Evolutionary conservation across 2,329 filamentous ascomycete species (phyloP), one percentile per base, ranked within the genome.

Genomic region (Aureobasidium sp.): DNA sequence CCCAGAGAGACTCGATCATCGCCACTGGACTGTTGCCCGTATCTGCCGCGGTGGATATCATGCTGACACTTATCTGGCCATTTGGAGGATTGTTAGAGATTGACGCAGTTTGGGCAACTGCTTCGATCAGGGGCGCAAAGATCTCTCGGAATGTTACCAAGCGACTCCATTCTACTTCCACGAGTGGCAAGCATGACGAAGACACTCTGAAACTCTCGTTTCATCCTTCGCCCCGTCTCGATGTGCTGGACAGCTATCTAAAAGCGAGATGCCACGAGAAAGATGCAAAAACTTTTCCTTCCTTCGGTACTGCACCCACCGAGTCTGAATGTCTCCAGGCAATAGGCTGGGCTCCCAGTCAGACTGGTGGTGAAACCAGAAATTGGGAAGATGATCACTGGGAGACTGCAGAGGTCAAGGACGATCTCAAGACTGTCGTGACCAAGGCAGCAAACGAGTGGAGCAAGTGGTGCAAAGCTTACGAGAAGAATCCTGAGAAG

Each of bases 361-460:
- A 69, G 36, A 67, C 69, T n/a, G 67, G 63, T 45, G 70, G 65
- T 7, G 67, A 55, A 64, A 71, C 65, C 37, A 71, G 62, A 66
- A 77, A 73, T 58, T 78, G 69, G 75, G 76, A 78, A 63, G 76
- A 79, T 61, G 75, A 78, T 66, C 68, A 72, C 63, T 79, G 75
- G 74, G 76, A 76, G 67, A 64, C 70, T 34, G 65, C 63, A 8
- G 75, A 77, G 66, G 74, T 76, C 27, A 75, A 74, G 66, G 73
- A 75, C 10, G 75, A 77, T 69, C 66, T 77, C 53, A 74, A 69
- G 65, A 66, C 67, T 29, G 69, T 74, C 1, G 69, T 77, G 67
- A 64, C 66, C n/a, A 78, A 78, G 63, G 76, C 69, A 2, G 73
- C 74, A 9, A 69, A 63, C 48, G 75, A 77, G 63, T 77, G 76